These are phyloP conservation scores for Aethionema arabicum DNA, from an alignment of 345 rosid genomes.

Conservation along the genomic window DNA sequence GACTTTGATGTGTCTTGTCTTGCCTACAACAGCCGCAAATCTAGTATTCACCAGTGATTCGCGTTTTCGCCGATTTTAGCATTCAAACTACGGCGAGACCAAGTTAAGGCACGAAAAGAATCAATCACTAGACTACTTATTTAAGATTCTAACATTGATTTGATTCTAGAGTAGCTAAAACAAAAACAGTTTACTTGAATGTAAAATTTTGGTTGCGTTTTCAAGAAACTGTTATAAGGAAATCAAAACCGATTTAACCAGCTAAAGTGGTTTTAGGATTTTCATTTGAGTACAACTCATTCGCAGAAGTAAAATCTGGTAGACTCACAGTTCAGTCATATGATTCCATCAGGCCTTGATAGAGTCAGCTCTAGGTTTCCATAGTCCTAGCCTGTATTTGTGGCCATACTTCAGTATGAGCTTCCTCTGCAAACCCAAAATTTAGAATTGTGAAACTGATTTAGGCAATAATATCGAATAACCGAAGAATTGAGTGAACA, in stretches of 20 bases:
- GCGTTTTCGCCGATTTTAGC: neutral
- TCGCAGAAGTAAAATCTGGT: neutral
- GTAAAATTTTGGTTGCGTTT: no score
- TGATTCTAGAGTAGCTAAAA: no score
- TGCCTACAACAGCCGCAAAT: neutral
- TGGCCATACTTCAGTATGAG: slow-evolving; percentile 63
- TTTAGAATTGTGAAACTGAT: neutral
- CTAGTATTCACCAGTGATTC: neutral
- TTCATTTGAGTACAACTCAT: slow-evolving; percentile 6
- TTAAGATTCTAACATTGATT: no score
- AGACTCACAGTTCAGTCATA: slow-evolving; percentile 25
- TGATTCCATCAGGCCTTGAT: slow-evolving; percentile 39
- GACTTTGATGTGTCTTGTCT: neutral
- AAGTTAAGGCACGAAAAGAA: no score
- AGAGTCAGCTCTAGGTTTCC: slow-evolving; percentile 65
- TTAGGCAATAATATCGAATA: neutral
- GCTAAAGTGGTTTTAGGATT: slow-evolving; percentile 3
- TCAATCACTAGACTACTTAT: no score
- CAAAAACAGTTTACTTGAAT: no score
- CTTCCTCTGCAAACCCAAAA: slow-evolving; percentile 61
- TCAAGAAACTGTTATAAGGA: no score
- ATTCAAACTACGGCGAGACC: no score
- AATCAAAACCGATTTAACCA: neutral
- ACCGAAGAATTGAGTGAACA: slow-evolving; percentile 10
- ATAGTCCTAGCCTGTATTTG: slow-evolving; percentile 69